These are phyloP conservation scores for Ehretia macrophylla DNA, from an alignment of 257 asterid species.

Conservation along the genomic window DNA sequence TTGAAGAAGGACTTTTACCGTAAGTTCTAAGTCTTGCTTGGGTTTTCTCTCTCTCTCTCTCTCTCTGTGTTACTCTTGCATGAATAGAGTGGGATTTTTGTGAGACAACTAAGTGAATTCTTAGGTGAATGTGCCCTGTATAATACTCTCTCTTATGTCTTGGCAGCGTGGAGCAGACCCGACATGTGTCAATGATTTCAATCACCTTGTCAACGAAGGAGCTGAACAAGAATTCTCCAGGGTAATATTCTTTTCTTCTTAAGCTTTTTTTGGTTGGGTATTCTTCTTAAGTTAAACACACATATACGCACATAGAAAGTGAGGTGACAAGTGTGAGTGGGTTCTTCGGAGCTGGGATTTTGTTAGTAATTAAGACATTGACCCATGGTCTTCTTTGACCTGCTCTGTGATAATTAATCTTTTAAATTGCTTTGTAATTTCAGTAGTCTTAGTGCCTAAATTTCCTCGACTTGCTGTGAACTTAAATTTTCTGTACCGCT, in stretches of 20 bases:
- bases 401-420: background rate
- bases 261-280: background rate
- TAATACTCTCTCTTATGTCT: background rate
- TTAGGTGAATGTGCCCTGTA: background rate
- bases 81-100: background rate
- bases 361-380: background rate
- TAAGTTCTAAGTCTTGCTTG: slow-evolving; percentile 28
- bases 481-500: background rate
- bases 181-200: slow-evolving; percentile 94
- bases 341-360: background rate
- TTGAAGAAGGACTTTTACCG: slow-evolving; percentile 98
- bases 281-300: too few species aligned
- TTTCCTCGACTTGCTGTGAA: background rate
- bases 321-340: too few species aligned
- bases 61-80: background rate
- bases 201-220: slow-evolving; percentile 73
- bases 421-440: background rate
- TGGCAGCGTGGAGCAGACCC: slow-evolving; percentile 94
- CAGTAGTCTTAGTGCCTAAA: background rate
- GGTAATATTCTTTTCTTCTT: slow-evolving; percentile 35
- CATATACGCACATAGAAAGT: too few species aligned
- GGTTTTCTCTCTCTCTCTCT: slow-evolving; percentile 1
- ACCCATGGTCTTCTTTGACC: background rate
- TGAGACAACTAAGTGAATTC: background rate
- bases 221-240: slow-evolving; percentile 86